Evolutionary conservation across 495 filamentous ascomycete species (phyloP), one percentile per base, ranked within the genome.

Genomic region (Letharia columbiana): DNA sequence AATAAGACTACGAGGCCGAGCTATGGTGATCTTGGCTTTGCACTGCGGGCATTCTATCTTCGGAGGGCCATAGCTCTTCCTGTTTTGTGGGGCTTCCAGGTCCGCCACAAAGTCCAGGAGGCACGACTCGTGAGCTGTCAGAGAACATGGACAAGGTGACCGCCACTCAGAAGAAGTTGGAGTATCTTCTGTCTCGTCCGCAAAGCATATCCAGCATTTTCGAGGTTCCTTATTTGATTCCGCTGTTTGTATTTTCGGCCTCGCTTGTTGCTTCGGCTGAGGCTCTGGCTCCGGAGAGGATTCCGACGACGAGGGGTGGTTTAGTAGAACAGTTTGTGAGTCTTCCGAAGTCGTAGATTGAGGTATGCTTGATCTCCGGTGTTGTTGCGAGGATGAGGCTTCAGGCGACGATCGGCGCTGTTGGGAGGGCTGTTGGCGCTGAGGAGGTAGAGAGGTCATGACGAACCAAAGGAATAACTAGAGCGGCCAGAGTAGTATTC

Each of bases 191-290:
- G 87, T 91, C 68, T 91, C 87, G 68, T 93, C 90, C 62, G 83
- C 82, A 71, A 94, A 90, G 78, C 94, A 98, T 71, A 98, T 92
- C 88, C 91, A 97, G 76, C 94, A 98, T 76, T 87, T 87, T 44
- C 85, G 86, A 37, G 87, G 80, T 61, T 83, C 81, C 5, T 78
- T 72, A 33, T n/a, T 61, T 10, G 69, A 64, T 18, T 71, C 64
- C 20, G 65, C 45, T 40, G 44, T 62, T 31, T 45, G 47, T 4
- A 62, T 62, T 31, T 69, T 65, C 11, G 60, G 65, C 42, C 61
- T 47, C 39, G 60, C 56, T 50, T 59, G 44, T 72, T 76, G 41
- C 61, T 66, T 62, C 41, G 66, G 41, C 62, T 59, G 57, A 65
- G 69, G 52, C 47, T 62, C 71, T 20, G 71, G 66, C 44, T 59